Conservation (phyloP, 2,329 filamentous ascomycete genomes). For the Verticillium zaregamsianum region DNA sequence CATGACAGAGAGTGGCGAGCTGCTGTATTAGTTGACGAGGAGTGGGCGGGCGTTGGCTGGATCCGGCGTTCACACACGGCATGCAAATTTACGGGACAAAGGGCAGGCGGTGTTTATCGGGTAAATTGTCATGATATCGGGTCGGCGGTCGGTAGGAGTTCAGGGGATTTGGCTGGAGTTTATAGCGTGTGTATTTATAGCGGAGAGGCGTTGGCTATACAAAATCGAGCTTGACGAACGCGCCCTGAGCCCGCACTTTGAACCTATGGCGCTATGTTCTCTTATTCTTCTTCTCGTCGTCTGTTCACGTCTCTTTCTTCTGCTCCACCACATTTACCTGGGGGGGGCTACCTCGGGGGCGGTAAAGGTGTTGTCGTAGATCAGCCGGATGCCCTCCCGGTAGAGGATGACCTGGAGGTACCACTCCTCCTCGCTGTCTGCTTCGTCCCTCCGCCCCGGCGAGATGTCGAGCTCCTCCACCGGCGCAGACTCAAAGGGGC, state of each 20-base stretch:
- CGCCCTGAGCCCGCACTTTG: too few species aligned
- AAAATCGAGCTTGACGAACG: background rate
- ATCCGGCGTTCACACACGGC: background rate
- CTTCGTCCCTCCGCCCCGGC: slow-evolving; percentile 3
- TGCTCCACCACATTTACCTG: too few species aligned
- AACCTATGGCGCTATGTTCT: background rate
- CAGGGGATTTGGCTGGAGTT: background rate
- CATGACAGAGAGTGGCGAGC: slow-evolving; percentile 35
- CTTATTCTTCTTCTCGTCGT: background rate
- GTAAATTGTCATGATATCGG: background rate
- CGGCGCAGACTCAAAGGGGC: background rate
- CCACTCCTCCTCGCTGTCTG: slow-evolving; percentile 11
- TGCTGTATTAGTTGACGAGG: slow-evolving; percentile 25
- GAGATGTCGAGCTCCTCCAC: slow-evolving; percentile 12
- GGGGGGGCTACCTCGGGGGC: slow-evolving; percentile 1
- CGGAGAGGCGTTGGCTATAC: background rate
- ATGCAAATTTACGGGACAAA: background rate
- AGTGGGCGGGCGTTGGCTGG: background rate
- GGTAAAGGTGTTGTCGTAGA: slow-evolving; percentile 8
- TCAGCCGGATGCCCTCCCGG: slow-evolving; percentile 7
- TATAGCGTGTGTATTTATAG: background rate
- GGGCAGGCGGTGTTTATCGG: background rate
- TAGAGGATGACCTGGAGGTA: slow-evolving; percentile 11
- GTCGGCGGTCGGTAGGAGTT: background rate
- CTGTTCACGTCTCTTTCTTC: too few species aligned